Evolutionary conservation across 345 rosid species (phyloP).

Genomic region (Citrus cavaleriei): DNA sequence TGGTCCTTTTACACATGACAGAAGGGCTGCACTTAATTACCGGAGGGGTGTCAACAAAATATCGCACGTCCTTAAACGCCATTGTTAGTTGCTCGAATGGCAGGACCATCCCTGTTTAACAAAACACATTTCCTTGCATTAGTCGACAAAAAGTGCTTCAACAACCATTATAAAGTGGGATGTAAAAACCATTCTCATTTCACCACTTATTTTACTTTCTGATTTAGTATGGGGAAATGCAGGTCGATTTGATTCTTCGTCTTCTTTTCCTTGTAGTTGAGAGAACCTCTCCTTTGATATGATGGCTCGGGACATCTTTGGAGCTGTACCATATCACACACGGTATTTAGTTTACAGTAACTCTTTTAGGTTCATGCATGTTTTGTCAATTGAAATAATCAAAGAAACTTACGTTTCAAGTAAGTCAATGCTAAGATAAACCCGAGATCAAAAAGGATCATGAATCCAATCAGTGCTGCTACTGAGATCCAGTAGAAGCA

Average conservation of each 20-base stretch:
- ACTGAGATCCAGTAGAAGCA: constrained; percentile 51
- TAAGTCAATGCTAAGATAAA: constrained; percentile 49
- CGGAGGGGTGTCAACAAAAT: constrained; percentile 37
- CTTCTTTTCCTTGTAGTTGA: constrained; percentile 13
- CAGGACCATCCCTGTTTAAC: constrained; percentile 34
- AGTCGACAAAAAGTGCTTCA: constrained; percentile 1
- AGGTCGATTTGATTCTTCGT: neutral
- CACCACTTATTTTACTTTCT: neutral
- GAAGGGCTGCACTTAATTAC: constrained; percentile 23
- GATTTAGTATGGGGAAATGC: neutral
- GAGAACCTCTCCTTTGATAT: constrained; percentile 35
- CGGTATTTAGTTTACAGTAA: neutral
- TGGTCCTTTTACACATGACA: neutral
- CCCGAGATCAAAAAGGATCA: constrained; percentile 47
- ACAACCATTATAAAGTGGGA: neutral
- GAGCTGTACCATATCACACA: constrained; percentile 32
- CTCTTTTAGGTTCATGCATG: neutral
- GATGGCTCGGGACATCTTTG: constrained; percentile 39
- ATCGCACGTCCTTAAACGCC: constrained; percentile 38
- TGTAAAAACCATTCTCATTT: neutral
- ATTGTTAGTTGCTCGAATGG: constrained; percentile 46
- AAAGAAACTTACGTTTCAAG: constrained; percentile 44
- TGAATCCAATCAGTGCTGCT: constrained; percentile 49
- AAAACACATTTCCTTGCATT: constrained; percentile 3
- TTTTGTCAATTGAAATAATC: neutral